Evolutionary conservation across 768 basidiomycete species (phyloP).

Genomic region (Zangia roseola): DNA sequence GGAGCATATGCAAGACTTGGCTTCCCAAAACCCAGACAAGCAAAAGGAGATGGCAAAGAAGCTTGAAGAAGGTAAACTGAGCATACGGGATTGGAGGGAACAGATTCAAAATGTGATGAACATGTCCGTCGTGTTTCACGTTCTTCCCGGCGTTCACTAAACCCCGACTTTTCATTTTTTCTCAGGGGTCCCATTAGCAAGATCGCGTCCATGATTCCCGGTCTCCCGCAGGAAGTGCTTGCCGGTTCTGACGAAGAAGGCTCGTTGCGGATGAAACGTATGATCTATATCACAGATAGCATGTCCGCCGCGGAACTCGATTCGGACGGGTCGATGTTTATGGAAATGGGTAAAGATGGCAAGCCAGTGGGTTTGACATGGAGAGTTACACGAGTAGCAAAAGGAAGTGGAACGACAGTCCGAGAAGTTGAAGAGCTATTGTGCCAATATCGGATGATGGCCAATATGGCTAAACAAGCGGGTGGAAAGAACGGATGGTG

Average conservation of each 20-base stretch:
- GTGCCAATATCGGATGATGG: constrained; percentile 98
- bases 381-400: constrained; percentile 87
- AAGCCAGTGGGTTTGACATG: constrained; percentile 86
- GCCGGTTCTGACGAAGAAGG: constrained; percentile 95
- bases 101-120: constrained; percentile 98
- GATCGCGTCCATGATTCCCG: constrained; percentile 98
- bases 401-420: constrained; percentile 91
- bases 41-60: constrained; percentile 99
- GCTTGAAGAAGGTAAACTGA: constrained; percentile 94
- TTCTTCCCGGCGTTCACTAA: constrained; percentile 6
- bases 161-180: background rate
- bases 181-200: constrained; percentile 96
- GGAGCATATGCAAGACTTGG: constrained; percentile 98
- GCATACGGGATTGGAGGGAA: constrained; percentile 96
- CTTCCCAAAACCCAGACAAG: constrained; percentile 90
- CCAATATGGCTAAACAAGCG: constrained; percentile 97
- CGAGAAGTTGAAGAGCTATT: constrained; percentile 97
- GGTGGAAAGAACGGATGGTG: constrained; percentile 96
- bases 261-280: constrained; percentile 85
- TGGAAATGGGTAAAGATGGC: constrained; percentile 79
- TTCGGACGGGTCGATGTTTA: constrained; percentile 90
- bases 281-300: constrained; percentile 98
- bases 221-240: constrained; percentile 86
- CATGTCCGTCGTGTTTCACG: constrained; percentile 58
- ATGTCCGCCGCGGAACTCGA: constrained; percentile 95